These are phyloP conservation scores for Chalara sp. DNA, from an alignment of 2,329 filamentous ascomycete species.

Conservation along the genomic window DNA sequence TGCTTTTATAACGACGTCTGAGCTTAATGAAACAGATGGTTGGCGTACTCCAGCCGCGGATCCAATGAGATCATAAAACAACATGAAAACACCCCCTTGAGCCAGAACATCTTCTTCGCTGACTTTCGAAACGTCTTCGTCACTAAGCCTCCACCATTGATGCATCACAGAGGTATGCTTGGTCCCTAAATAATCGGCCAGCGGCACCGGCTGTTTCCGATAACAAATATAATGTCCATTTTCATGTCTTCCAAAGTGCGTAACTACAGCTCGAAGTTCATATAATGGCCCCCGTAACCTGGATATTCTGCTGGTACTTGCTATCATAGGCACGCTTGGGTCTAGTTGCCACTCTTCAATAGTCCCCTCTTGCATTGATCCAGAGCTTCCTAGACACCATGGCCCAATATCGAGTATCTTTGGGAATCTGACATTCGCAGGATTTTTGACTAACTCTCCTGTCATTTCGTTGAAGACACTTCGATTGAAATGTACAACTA, in stretches of 20 bases:
- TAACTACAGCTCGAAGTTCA: conserved; percentile 75
- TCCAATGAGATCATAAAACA: conserved; percentile 82
- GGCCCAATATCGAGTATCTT: conserved; percentile 65
- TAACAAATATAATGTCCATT: conserved; percentile 96
- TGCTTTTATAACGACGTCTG: no score
- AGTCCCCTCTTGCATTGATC: conserved; percentile 17
- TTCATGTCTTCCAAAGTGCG: conserved; percentile 84
- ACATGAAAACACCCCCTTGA: conserved; percentile 85
- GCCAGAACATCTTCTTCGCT: conserved; percentile 66
- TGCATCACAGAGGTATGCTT: conserved; percentile 17
- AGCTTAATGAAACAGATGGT: no score
- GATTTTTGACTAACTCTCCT: conserved; percentile 76
- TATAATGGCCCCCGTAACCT: conserved; percentile 57
- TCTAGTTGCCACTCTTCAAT: conserved; percentile 65
- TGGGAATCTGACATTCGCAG: conserved; percentile 72
- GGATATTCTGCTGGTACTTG: conserved; percentile 43
- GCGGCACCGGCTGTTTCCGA: conserved; percentile 52
- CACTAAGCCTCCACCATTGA: conserved; percentile 87
- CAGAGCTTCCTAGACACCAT: conserved; percentile 71
- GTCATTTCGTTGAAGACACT: conserved; percentile 85
- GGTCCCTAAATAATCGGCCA: conserved; percentile 20
- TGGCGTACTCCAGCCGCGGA: conserved; percentile 15
- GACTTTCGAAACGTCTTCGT: conserved; percentile 73
- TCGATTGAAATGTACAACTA: conserved; percentile 85
- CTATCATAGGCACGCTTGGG: conserved; percentile 67